Evolutionary conservation across 306 rosid species (phyloP).

Genomic region (Medicago truncatula): DNA sequence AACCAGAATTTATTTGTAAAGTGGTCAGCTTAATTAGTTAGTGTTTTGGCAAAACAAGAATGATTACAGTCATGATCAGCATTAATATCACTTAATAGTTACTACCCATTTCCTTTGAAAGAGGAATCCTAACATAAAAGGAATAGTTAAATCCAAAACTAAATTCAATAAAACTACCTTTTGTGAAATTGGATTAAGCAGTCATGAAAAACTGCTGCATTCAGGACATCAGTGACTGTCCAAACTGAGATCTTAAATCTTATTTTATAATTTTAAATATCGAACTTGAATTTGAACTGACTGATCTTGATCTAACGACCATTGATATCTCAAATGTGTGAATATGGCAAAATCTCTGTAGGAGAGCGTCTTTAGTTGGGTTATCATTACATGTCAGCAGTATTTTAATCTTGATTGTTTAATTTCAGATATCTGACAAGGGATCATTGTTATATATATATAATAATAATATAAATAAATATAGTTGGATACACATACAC

Average conservation of each 20-base stretch:
- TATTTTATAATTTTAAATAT: too few species aligned
- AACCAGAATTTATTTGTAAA: constrained; percentile 16
- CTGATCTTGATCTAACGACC: background rate
- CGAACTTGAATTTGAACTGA: background rate
- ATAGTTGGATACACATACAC: background rate
- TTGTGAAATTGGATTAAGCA: background rate
- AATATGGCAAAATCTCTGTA: background rate
- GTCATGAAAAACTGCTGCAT: background rate
- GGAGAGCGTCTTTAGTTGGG: background rate
- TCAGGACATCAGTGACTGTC: background rate
- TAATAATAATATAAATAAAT: too few species aligned
- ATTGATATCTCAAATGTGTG: background rate
- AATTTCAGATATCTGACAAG: too few species aligned
- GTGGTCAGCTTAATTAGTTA: constrained; percentile 28
- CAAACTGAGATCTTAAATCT: background rate
- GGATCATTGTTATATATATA: background rate
- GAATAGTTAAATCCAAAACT: constrained; percentile 4
- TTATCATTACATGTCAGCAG: background rate
- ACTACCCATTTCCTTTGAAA: constrained; percentile 12
- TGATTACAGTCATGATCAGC: constrained; percentile 35
- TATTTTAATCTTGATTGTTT: background rate
- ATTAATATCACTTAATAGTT: constrained; percentile 26
- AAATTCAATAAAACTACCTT: constrained; percentile 24
- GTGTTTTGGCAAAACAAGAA: constrained; percentile 26
- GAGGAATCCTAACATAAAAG: constrained; percentile 8